A percentile compares a stretch with the other conserved stretches of the same genome.
Evolutionary conservation across 345 rosid species (phyloP).

Genomic region (Hypericum androsaemum): DNA sequence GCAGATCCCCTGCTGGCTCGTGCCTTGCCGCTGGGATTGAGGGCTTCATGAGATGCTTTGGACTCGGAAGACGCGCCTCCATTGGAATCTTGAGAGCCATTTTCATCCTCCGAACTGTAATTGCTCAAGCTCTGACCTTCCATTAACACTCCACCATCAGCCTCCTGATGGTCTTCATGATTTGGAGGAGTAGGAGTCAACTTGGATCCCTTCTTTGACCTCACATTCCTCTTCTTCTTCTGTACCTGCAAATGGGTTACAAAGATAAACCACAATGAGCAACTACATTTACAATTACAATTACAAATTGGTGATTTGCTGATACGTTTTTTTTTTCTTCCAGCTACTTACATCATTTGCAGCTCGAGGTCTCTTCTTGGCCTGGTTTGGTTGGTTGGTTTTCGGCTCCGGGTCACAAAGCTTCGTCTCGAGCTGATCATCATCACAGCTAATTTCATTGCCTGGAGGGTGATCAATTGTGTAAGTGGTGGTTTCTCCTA

Average conservation of each 20-base stretch:
- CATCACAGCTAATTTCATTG: constrained; percentile 13
- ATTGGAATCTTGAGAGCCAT: constrained; percentile 36
- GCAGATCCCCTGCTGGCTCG: constrained; percentile 82
- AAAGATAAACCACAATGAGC: too few species aligned
- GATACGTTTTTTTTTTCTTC: too few species aligned
- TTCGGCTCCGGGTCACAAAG: constrained; percentile 13
- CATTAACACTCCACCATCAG: constrained; percentile 30
- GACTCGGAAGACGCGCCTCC: constrained; percentile 16
- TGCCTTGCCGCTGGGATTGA: constrained; percentile 45
- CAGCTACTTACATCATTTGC: constrained; percentile 6
- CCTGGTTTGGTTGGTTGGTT: constrained; percentile 15
- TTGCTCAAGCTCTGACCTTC: constrained; percentile 46
- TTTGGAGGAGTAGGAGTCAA: constrained; percentile 14
- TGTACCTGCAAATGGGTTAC: constrained; percentile 12
- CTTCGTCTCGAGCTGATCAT: constrained; percentile 32
- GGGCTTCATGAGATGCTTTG: constrained; percentile 27
- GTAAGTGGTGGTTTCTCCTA: constrained; percentile 12
- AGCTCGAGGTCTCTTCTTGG: constrained; percentile 28
- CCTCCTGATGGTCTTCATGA: constrained; percentile 26
- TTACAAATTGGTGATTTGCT: too few species aligned
- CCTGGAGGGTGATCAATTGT: constrained; percentile 13
- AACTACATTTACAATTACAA: too few species aligned
- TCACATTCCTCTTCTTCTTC: constrained; percentile 21
- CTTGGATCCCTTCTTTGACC: constrained; percentile 32
- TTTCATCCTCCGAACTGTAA: constrained; percentile 55